These are phyloP conservation scores for Xerophyta viscosa DNA, from an alignment of 106 monocot species.

Conservation along the genomic window DNA sequence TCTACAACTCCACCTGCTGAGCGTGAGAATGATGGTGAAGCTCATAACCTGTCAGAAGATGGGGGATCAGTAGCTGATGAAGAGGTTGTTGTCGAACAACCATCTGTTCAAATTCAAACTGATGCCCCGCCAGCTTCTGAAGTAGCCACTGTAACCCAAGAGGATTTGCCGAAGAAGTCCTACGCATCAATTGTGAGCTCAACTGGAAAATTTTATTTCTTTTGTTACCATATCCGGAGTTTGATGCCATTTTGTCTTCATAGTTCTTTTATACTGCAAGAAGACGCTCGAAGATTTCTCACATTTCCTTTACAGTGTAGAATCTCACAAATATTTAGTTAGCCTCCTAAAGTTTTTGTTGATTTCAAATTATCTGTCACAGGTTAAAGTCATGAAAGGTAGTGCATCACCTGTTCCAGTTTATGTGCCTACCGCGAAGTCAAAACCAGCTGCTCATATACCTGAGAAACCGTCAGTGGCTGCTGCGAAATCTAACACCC, in stretches of 20 bases:
- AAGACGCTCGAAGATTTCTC: too few species aligned
- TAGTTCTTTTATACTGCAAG: neutral
- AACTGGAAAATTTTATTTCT: too few species aligned
- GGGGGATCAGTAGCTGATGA: conserved; percentile 8
- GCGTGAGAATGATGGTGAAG: conserved; percentile 5
- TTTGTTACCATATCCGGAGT: too few species aligned
- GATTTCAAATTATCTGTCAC: neutral
- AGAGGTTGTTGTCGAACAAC: conserved; percentile 1
- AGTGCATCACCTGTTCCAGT: conserved; percentile 8
- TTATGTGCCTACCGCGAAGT: conserved; percentile 20
- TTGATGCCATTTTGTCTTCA: neutral
- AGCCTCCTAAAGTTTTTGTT: too few species aligned
- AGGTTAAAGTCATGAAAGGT: conserved; percentile 46
- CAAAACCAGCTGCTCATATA: conserved; percentile 6
- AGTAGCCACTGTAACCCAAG: neutral
- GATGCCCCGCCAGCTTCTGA: neutral
- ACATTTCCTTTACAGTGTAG: neutral
- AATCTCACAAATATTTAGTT: too few species aligned
- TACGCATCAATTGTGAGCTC: conserved; percentile 59
- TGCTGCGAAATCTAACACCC: conserved; percentile 12
- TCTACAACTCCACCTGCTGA: conserved; percentile 1
- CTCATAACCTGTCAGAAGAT: conserved; percentile 3
- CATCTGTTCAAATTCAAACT: neutral
- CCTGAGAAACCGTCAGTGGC: conserved; percentile 19
- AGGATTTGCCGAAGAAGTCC: conserved; percentile 43